phyloP scores from a whole-genome alignment of 176 grass and related monocot species.

The Eleusine coracana region DNA sequence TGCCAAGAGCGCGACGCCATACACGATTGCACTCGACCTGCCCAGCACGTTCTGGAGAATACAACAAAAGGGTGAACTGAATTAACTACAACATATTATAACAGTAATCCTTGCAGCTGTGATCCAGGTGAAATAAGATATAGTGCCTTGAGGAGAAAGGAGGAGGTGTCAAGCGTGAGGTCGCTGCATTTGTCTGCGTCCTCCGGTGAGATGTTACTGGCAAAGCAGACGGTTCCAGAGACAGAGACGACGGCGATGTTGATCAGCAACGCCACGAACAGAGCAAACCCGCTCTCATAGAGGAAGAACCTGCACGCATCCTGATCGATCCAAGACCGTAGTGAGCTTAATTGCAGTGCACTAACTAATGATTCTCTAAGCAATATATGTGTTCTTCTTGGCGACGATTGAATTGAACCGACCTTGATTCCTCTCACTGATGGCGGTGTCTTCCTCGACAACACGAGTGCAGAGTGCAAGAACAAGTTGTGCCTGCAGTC shows the following conservation, averaged over 20 bases:
- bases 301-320: conserved; percentile 85
- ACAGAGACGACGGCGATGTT: conserved; percentile 84
- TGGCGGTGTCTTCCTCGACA: conserved; percentile 78
- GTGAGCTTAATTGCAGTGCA: neutral
- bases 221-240: conserved; percentile 62
- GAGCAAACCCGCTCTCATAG: conserved; percentile 74
- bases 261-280: conserved; percentile 85
- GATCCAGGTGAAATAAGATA: neutral
- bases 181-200: conserved; percentile 53
- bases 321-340: conserved; percentile 20
- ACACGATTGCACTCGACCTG: conserved; percentile 74
- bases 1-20: conserved; percentile 82
- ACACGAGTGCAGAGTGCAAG: conserved; percentile 86
- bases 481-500: conserved; percentile 85
- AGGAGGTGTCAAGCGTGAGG: conserved; percentile 69
- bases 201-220: conserved; percentile 44
- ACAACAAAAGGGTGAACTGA: neutral
- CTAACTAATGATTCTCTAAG: neutral
- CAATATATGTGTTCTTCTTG: neutral
- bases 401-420: neutral
- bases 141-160: conserved; percentile 83
- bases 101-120: neutral
- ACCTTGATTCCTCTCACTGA: conserved; percentile 88
- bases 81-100: neutral
- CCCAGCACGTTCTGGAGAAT: conserved; percentile 78